Conservation (phyloP, 2,329 filamentous ascomycete species). For the Sphaerulina musiva region DNA sequence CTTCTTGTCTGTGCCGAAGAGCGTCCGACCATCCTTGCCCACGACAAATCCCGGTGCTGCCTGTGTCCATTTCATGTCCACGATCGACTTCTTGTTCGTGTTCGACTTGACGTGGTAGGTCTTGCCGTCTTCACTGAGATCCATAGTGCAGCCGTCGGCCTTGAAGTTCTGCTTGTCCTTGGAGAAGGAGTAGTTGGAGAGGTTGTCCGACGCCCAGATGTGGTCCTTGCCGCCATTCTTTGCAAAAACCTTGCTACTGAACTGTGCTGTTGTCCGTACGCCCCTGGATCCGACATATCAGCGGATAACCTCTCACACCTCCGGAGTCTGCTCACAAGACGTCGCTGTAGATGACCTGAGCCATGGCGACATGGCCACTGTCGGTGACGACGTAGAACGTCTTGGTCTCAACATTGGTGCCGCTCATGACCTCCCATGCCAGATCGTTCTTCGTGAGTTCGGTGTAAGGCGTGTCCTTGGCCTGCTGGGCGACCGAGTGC, state of each 20-base stretch:
- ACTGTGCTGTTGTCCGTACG: constrained; percentile 83
- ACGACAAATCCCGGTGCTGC: constrained; percentile 73
- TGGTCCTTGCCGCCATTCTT: constrained; percentile 63
- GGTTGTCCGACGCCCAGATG: constrained; percentile 75
- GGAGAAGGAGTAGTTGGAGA: constrained; percentile 75
- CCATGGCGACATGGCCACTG: constrained; percentile 66
- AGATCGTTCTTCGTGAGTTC: constrained; percentile 71
- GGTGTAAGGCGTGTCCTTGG: constrained; percentile 70
- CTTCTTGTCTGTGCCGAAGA: constrained; percentile 76
- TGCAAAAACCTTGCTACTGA: constrained; percentile 88
- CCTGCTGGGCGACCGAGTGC: constrained; percentile 74
- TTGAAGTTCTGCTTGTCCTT: constrained; percentile 77
- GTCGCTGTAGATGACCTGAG: constrained; percentile 96
- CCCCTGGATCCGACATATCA: constrained; percentile 52
- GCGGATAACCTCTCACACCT: not conserved
- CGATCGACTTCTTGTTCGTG: constrained; percentile 69
- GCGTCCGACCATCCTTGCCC: constrained; percentile 75
- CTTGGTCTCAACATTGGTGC: constrained; percentile 89
- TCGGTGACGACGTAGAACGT: constrained; percentile 86
- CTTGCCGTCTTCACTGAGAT: constrained; percentile 76
- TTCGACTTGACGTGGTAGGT: constrained; percentile 86
- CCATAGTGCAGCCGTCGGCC: constrained; percentile 76
- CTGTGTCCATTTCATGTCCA: constrained; percentile 77
- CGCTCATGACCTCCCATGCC: constrained; percentile 74
- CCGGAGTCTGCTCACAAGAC: constrained; percentile 61